These are phyloP conservation scores for Ustilago sp. DNA, from an alignment of 1,284 basidiomycete species.

Conservation along the genomic window DNA sequence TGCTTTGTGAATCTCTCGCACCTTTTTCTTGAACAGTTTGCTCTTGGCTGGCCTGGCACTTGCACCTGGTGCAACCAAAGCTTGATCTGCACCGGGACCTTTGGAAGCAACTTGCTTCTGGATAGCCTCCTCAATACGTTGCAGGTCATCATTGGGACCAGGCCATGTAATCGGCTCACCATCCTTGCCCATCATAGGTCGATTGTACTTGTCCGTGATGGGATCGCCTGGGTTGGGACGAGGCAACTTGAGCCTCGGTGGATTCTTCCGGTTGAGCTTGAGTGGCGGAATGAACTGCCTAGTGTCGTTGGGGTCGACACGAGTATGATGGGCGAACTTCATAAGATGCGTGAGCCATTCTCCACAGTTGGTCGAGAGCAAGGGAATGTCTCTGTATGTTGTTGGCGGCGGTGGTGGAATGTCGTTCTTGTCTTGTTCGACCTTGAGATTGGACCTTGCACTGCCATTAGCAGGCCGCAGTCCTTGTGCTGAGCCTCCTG, in stretches of 20 bases:
- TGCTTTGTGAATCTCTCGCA: conserved; percentile 67
- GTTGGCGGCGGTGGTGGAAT: conserved; percentile 50
- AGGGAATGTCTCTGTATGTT: conserved; percentile 66
- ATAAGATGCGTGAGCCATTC: conserved; percentile 61
- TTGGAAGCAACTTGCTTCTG: conserved; percentile 39
- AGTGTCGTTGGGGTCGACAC: conserved; percentile 62
- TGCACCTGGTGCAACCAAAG: conserved; percentile 52
- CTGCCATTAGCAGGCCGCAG: conserved; percentile 30
- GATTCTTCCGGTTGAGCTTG: conserved; percentile 68
- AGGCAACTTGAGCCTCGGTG: conserved; percentile 63
- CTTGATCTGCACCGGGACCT: conserved; percentile 46
- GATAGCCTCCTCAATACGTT: conserved; percentile 52
- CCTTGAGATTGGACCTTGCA: conserved; percentile 26
- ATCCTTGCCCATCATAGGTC: conserved; percentile 57
- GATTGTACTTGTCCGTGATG: conserved; percentile 61
- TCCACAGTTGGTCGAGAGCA: conserved; percentile 56
- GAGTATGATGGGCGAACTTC: conserved; percentile 64
- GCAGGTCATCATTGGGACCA: conserved; percentile 49
- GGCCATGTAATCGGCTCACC: conserved; percentile 61
- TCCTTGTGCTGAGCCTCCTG: conserved; percentile 14
- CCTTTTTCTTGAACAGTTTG: conserved; percentile 64
- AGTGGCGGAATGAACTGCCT: conserved; percentile 63
- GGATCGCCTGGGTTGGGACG: conserved; percentile 61
- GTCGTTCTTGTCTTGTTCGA: conserved; percentile 39
- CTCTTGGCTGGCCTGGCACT: conserved; percentile 45